These are phyloP conservation scores for Phlegmacium glaucopus DNA, from an alignment of 768 basidiomycete species.

Conservation along the genomic window DNA sequence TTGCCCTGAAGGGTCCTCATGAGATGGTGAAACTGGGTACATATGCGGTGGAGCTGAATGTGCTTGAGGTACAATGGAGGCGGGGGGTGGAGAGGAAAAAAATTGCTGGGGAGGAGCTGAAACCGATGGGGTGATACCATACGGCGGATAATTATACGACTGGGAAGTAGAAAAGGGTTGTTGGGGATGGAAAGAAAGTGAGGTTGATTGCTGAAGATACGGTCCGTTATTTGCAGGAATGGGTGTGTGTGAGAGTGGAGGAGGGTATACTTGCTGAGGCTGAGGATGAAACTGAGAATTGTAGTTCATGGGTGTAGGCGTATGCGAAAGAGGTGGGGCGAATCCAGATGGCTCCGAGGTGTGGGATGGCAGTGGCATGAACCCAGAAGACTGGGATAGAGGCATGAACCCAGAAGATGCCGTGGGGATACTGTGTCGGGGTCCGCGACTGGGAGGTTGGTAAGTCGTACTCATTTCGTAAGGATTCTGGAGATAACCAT, in stretches of 20 bases:
- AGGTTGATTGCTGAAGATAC: conserved; percentile 24
- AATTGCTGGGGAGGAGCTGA: conserved; percentile 39
- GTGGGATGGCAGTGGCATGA: conserved; percentile 32
- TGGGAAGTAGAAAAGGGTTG: conserved; percentile 31
- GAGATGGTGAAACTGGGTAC: conserved; percentile 32
- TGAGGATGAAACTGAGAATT: conserved; percentile 34
- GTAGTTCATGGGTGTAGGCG: conserved; percentile 34
- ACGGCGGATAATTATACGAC: conserved; percentile 32
- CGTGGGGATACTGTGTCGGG: conserved; percentile 65
- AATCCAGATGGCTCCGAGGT: conserved; percentile 33
- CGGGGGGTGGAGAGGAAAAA: conserved; percentile 22
- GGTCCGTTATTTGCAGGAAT: conserved; percentile 17
- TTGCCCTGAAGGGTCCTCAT: conserved; percentile 20
- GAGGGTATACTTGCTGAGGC: conserved; percentile 21
- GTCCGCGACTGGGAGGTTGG: conserved; percentile 42
- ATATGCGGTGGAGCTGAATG: conserved; percentile 32
- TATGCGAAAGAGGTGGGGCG: conserved; percentile 39
- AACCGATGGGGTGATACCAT: conserved; percentile 31
- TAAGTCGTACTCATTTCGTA: conserved; percentile 33
- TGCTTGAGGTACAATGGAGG: conserved; percentile 17
- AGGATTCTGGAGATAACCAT: conserved; percentile 37
- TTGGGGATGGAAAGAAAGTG: conserved; percentile 36
- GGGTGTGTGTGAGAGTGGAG: conserved; percentile 28
- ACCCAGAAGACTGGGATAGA: conserved; percentile 39
- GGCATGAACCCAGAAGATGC: conserved; percentile 71